A percentile compares a stretch with the other conserved stretches of the same genome.
These are phyloP conservation scores for Phytopythium litorale DNA, from an alignment of 352 stramenopile species.

Conservation along the genomic window DNA sequence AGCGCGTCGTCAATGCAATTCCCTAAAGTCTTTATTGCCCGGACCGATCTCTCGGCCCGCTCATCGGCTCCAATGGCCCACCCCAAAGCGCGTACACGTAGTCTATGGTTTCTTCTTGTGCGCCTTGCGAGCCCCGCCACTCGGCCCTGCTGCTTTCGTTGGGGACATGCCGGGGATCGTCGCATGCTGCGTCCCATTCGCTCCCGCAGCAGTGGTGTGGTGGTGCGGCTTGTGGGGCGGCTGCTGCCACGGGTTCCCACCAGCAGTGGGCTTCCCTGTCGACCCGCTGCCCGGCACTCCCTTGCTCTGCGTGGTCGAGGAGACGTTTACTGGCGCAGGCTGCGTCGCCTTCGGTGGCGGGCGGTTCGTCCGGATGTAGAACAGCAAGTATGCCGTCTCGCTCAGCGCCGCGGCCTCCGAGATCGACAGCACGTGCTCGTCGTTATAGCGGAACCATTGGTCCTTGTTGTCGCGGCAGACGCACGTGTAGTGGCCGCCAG, in stretches of 20 bases:
- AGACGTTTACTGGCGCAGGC: conserved; percentile 16
- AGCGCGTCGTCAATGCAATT: not conserved
- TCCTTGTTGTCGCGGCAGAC: conserved; percentile 86
- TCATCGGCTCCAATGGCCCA: not conserved
- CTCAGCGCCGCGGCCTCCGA: conserved; percentile 61
- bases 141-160: conserved; percentile 12
- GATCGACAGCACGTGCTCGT: conserved; percentile 78
- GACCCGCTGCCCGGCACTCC: conserved; percentile 7
- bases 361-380: conserved; percentile 72
- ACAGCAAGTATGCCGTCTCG: conserved; percentile 77
- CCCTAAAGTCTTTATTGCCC: conserved; percentile 1
- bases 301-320: conserved; percentile 11
- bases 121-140: conserved; percentile 21
- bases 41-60: not conserved
- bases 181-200: conserved; percentile 6
- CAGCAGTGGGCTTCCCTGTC: conserved; percentile 10
- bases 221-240: conserved; percentile 1
- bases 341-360: conserved; percentile 13
- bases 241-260: conserved; percentile 23
- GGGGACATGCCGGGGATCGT: conserved; percentile 39
- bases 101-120: conserved; percentile 30
- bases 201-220: not conserved
- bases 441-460: conserved; percentile 83
- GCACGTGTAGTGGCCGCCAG: conserved; percentile 81
- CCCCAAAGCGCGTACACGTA: not conserved